phyloP scores from a whole-genome alignment of 305 asterid species.

The Lippia alba region DNA sequence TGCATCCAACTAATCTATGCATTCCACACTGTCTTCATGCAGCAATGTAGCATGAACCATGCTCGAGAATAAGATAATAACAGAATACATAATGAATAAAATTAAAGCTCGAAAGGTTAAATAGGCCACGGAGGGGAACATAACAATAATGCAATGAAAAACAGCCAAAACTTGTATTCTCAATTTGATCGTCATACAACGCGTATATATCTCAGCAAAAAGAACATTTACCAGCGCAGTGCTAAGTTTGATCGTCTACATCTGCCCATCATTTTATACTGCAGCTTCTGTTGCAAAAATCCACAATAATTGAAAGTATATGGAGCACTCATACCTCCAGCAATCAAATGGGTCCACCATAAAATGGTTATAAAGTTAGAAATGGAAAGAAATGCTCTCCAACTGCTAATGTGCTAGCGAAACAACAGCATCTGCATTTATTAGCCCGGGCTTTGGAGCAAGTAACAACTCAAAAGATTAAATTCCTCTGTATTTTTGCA shows the following conservation, averaged over 20 bases:
- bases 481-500: slow-evolving; percentile 5
- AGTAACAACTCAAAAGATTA: slow-evolving; percentile 18
- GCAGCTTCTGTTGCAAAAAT: slow-evolving; percentile 26
- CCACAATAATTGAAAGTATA: slow-evolving; percentile 17
- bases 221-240: slow-evolving; percentile 4
- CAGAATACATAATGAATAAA: no score
- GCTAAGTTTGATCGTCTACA: slow-evolving; percentile 6
- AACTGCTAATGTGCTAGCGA: slow-evolving; percentile 1
- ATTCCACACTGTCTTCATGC: no score
- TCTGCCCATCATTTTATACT: slow-evolving; percentile 36
- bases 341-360: slow-evolving; percentile 24
- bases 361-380: slow-evolving; percentile 16
- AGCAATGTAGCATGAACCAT: no score
- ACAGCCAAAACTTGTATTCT: slow-evolving; percentile 32
- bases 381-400: slow-evolving; percentile 29
- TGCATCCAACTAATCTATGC: no score
- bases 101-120: no score
- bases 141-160: background rate
- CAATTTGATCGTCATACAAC: slow-evolving; percentile 14
- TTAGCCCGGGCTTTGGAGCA: slow-evolving; percentile 37
- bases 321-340: slow-evolving; percentile 26
- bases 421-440: slow-evolving; percentile 43
- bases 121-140: no score
- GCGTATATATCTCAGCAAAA: slow-evolving; percentile 3
- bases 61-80: no score